These are phyloP conservation scores for Sporothrix protearum DNA, from an alignment of 2,329 filamentous ascomycete species.

Conservation along the genomic window DNA sequence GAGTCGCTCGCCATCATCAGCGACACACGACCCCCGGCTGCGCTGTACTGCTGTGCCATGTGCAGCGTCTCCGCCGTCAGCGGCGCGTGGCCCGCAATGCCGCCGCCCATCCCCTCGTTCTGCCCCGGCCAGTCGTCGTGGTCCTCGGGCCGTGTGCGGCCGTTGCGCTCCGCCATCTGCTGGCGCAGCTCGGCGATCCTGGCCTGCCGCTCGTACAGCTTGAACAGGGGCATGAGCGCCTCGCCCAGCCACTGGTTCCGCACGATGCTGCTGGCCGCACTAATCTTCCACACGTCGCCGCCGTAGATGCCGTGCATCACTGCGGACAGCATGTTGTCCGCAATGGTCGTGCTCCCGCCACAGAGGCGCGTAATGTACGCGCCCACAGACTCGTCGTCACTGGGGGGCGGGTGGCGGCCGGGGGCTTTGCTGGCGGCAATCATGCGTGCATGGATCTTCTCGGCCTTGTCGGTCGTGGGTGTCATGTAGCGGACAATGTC, in stretches of 20 bases:
- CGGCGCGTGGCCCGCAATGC: slow-evolving; percentile 2
- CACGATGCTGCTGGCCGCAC: slow-evolving; percentile 42
- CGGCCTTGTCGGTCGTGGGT: neutral
- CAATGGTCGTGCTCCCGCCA: slow-evolving; percentile 48
- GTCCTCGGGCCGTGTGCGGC: neutral
- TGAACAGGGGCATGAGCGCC: neutral
- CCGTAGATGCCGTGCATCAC: slow-evolving; percentile 86
- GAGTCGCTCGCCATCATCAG: slow-evolving; percentile 19
- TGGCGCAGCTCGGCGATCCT: neutral
- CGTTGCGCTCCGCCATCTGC: neutral
- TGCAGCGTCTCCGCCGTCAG: neutral
- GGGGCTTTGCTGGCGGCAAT: slow-evolving; percentile 28
- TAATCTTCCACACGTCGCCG: slow-evolving; percentile 79
- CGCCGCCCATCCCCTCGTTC: neutral
- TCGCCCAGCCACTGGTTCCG: slow-evolving; percentile 23
- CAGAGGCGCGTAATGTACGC: slow-evolving; percentile 59
- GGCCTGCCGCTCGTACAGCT: neutral
- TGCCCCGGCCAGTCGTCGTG: slow-evolving; percentile 5
- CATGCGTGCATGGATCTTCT: neutral
- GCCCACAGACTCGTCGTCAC: slow-evolving; percentile 71
- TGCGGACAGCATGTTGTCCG: slow-evolving; percentile 72
- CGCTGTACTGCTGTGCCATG: neutral
- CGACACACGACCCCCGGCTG: neutral
- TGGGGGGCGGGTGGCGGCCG: slow-evolving; percentile 39
- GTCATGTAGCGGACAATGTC: slow-evolving; percentile 14